Percentiles rank a stretch among this genome's conserved stretches.
These are phyloP conservation scores for Trichoderma sp. DNA, from an alignment of 2,329 filamentous ascomycete genomes.

Conservation along the genomic window DNA sequence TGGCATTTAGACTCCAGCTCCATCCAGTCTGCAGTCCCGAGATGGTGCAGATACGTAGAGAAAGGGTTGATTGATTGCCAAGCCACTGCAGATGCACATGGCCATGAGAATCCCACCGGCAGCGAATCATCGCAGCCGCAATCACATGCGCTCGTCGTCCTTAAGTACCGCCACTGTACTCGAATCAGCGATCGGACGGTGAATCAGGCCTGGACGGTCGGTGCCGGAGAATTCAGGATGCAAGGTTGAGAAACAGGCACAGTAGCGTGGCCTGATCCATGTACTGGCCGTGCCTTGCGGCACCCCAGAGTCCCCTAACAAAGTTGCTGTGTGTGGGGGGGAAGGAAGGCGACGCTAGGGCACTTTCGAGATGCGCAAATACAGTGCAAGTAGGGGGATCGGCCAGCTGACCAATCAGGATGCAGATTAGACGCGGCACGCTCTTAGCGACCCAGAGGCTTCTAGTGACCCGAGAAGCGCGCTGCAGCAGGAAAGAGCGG, in stretches of 20 bases:
- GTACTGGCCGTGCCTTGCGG: slow-evolving; percentile 15
- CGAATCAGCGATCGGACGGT: background rate
- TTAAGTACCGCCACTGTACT: background rate
- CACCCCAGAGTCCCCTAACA: slow-evolving; percentile 19
- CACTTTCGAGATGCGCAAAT: background rate
- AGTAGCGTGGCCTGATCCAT: slow-evolving; percentile 19
- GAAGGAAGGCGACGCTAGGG: background rate
- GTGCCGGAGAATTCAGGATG: slow-evolving; percentile 18
- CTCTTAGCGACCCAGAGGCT: slow-evolving; percentile 8
- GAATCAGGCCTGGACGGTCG: slow-evolving; percentile 7
- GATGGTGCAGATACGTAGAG: background rate
- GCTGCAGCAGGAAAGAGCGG: slow-evolving; percentile 10
- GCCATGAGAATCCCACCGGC: background rate
- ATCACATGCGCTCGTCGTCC: background rate
- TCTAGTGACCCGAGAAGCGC: slow-evolving; percentile 20
- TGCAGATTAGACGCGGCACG: slow-evolving; percentile 17
- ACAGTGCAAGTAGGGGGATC: background rate
- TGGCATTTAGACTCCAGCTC: background rate
- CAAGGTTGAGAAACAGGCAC: slow-evolving; percentile 18
- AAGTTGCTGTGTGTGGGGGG: slow-evolving; percentile 3
- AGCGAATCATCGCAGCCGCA: background rate
- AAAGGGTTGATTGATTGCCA: background rate
- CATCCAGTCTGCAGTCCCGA: background rate
- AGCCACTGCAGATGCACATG: background rate
- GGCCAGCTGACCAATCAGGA: slow-evolving; percentile 3